Evolutionary conservation across 2,329 filamentous ascomycete genomes (phyloP).

Genomic region (Didymella glomerata): DNA sequence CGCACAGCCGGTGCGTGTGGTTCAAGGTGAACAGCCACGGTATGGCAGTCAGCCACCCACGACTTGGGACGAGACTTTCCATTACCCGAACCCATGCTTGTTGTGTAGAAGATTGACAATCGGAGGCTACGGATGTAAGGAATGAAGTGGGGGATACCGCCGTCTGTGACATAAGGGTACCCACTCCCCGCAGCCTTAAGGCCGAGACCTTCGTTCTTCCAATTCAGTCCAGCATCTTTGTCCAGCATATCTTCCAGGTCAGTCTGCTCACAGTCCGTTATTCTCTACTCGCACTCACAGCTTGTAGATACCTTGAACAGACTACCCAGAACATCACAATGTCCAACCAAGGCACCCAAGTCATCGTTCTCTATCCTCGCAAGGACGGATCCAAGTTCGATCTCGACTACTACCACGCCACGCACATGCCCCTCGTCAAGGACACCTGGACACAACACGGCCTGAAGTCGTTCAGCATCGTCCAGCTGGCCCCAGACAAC

Average conservation of each 20-base stretch:
- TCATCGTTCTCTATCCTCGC: constrained; percentile 54
- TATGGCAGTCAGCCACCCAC: background rate
- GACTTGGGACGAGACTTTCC: background rate
- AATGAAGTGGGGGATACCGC: constrained; percentile 26
- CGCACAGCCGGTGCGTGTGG: background rate
- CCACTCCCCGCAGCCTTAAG: constrained; percentile 4
- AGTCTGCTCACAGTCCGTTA: background rate
- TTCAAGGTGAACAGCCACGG: background rate
- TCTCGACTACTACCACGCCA: constrained; percentile 59
- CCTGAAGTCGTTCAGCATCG: constrained; percentile 43
- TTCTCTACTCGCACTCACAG: background rate
- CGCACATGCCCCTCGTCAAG: constrained; percentile 58
- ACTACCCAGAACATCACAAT: constrained; percentile 23
- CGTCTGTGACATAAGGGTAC: constrained; percentile 21
- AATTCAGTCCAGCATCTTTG: background rate
- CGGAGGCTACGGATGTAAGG: constrained; percentile 23
- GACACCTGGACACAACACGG: constrained; percentile 53
- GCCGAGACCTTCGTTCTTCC: constrained; percentile 4
- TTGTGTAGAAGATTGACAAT: background rate
- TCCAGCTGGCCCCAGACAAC: constrained; percentile 30
- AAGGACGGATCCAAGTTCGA: constrained; percentile 56
- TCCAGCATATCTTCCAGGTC: constrained; percentile 1
- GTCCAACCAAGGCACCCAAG: constrained; percentile 24
- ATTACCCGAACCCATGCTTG: background rate
- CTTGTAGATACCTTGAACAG: background rate